A percentile compares a stretch with the other conserved stretches of the same genome.
Conservation (phyloP, 805 yeast genomes). For the Tetrapisispora phaffii region DNA sequence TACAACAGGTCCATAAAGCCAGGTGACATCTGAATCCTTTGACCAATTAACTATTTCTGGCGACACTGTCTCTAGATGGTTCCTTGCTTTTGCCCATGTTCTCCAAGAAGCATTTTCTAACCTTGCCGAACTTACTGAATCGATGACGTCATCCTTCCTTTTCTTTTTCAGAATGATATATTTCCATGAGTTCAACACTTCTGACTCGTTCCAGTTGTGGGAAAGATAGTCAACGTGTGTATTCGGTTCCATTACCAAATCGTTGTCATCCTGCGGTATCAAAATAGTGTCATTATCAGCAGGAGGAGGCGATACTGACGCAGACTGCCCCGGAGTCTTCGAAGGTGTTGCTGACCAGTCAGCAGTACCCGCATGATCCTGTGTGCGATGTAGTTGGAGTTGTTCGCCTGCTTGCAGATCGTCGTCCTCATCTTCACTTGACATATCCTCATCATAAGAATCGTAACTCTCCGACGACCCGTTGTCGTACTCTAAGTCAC, state of each 20-base stretch:
- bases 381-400: background rate
- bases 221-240: conserved; percentile 91
- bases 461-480: conserved; percentile 8
- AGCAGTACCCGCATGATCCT: background rate
- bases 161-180: conserved; percentile 76
- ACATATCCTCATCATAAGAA: conserved; percentile 10
- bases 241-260: conserved; percentile 68
- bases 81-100: conserved; percentile 92
- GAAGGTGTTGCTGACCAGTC: conserved; percentile 6
- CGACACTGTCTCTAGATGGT: conserved; percentile 66
- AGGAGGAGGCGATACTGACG: conserved; percentile 31
- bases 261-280: conserved; percentile 75
- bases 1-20: conserved; percentile 86
- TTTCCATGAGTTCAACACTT: conserved; percentile 91
- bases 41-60: conserved; percentile 94
- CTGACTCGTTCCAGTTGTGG: conserved; percentile 91
- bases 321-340: conserved; percentile 5
- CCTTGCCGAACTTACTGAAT: conserved; percentile 73
- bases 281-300: conserved; percentile 23
- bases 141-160: conserved; percentile 29
- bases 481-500: background rate
- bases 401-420: background rate
- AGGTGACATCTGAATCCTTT: conserved; percentile 92
- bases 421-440: conserved; percentile 5
- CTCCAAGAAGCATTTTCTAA: conserved; percentile 92